These are phyloP conservation scores for Staphylotrichum longicolle DNA, from an alignment of 495 filamentous ascomycete genomes.

Conservation along the genomic window DNA sequence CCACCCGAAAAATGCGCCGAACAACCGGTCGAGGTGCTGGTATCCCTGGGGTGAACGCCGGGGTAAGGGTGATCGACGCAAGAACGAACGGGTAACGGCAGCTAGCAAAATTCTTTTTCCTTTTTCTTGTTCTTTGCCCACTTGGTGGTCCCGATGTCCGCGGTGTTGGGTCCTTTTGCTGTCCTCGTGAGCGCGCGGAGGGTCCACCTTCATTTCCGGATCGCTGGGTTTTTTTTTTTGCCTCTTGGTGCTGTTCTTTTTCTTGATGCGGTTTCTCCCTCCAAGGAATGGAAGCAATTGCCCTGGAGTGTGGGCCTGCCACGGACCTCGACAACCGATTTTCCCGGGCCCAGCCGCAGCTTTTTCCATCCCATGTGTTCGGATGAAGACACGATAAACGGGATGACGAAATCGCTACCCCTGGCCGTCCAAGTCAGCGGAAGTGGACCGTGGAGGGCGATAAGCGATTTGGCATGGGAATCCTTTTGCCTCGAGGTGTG, in stretches of 20 bases:
- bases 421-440: not conserved
- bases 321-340: constrained; percentile 2
- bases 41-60: not conserved
- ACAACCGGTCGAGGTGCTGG: not conserved
- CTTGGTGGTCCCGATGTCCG: not conserved
- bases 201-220: constrained; percentile 18
- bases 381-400: not conserved
- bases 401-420: not conserved
- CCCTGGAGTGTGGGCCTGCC: constrained; percentile 2
- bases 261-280: not conserved
- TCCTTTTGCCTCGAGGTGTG: not conserved
- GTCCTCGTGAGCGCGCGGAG: constrained; percentile 7
- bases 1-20: constrained; percentile 11
- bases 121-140: not conserved
- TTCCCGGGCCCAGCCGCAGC: not conserved
- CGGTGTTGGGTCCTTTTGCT: constrained; percentile 4
- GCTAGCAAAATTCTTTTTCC: constrained; percentile 1
- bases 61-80: not conserved
- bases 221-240: constrained; percentile 12
- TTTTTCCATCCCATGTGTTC: not conserved
- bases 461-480: not conserved
- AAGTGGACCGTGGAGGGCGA: constrained; percentile 1
- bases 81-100: constrained; percentile 8
- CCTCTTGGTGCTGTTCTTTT: not conserved
- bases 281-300: not conserved